These are phyloP conservation scores for Acanthamoeba lenticulata DNA, from an alignment of 208 protist species.

Conservation along the genomic window DNA sequence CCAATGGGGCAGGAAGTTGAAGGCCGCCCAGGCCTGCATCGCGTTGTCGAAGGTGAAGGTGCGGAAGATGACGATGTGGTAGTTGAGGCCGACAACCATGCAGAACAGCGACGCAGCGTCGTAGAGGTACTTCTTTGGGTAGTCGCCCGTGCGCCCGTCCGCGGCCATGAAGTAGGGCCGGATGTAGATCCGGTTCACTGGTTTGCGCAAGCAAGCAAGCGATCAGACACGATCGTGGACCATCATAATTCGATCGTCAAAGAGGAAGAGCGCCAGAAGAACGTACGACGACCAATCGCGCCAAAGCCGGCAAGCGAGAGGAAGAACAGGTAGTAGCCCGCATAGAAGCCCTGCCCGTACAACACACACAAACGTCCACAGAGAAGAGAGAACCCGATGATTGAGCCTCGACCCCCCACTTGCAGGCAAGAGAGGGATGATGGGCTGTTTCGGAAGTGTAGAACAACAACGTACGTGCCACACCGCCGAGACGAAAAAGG, in stretches of 20 bases:
- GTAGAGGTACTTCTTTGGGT: slow-evolving; percentile 26
- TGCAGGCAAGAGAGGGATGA: too few relatives aligned
- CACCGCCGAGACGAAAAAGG: neutral
- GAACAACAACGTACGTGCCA: slow-evolving; percentile 36
- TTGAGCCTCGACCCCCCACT: too few relatives aligned
- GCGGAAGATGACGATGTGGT: slow-evolving; percentile 46
- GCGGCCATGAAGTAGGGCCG: neutral
- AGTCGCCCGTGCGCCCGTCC: neutral
- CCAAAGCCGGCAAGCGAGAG: neutral
- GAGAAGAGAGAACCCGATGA: too few relatives aligned
- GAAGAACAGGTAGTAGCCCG: slow-evolving; percentile 46
- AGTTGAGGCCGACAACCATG: neutral
- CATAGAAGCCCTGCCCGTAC: neutral
- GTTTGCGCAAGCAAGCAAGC: neutral
- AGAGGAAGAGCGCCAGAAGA: neutral
- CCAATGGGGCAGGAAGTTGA: neutral
- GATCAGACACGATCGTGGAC: neutral
- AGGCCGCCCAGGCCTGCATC: neutral
- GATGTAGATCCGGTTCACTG: slow-evolving; percentile 15
- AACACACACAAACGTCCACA: too few relatives aligned
- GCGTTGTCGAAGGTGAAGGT: slow-evolving; percentile 37
- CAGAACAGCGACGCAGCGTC: neutral
- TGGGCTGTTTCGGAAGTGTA: neutral
- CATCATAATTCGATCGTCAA: neutral
- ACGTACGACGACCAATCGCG: neutral